Evolutionary conservation across 768 basidiomycete genomes (phyloP).

Genomic region (Xanthoconium purpureum): DNA sequence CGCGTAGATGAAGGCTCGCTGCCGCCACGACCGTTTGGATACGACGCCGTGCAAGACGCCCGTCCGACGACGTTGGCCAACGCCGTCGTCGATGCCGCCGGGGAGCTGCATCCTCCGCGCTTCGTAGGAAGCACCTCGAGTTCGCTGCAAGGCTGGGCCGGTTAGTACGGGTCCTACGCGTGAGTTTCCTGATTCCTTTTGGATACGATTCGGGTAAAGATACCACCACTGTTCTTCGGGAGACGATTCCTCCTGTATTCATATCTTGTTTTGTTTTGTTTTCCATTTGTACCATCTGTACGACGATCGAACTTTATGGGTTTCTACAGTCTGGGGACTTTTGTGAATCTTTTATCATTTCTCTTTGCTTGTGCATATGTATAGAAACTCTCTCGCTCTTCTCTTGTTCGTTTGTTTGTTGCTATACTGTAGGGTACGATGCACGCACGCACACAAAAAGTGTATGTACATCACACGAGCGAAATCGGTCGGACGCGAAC

Average conservation of each 20-base stretch:
- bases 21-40: conserved; percentile 8
- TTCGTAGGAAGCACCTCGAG: conserved; percentile 23
- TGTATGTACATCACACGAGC: background rate
- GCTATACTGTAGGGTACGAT: background rate
- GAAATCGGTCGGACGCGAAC: background rate
- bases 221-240: no score
- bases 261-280: background rate
- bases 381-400: background rate
- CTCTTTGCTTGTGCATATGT: background rate
- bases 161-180: conserved; percentile 1
- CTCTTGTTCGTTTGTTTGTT: background rate
- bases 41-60: conserved; percentile 8
- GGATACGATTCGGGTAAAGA: no score
- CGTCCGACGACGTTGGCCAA: background rate
- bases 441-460: background rate
- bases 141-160: conserved; percentile 31
- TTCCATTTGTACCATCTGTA: background rate
- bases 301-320: background rate
- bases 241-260: no score
- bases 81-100: conserved; percentile 2
- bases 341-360: conserved; percentile 12
- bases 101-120: background rate
- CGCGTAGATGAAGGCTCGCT: background rate
- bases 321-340: conserved; percentile 14
- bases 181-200: no score